Evolutionary conservation across 2,329 filamentous ascomycete species (phyloP).

Genomic region (Geosmithia putterillii): DNA sequence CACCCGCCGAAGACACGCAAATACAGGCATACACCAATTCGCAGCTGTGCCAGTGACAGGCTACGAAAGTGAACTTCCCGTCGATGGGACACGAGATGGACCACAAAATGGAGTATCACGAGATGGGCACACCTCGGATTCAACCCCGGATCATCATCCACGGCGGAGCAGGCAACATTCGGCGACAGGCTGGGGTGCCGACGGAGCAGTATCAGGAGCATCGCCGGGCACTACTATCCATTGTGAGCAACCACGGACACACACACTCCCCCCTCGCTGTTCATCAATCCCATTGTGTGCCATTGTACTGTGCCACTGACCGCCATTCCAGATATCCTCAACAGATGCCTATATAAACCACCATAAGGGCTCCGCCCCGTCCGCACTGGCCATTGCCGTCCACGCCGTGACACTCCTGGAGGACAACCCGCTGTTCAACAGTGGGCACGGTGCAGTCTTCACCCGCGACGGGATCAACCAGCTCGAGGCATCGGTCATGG

Average conservation of each 20-base stretch:
- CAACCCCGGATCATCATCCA: slow-evolving; percentile 56
- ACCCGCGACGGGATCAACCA: slow-evolving; percentile 74
- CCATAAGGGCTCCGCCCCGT: slow-evolving; percentile 25
- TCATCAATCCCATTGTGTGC: no score
- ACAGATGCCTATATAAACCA: slow-evolving; percentile 34
- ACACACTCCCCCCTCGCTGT: no score
- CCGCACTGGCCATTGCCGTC: slow-evolving; percentile 62
- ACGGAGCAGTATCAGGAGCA: slow-evolving; percentile 45
- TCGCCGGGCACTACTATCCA: slow-evolving; percentile 45
- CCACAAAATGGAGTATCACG: not conserved
- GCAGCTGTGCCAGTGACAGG: no score
- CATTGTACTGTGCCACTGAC: no score
- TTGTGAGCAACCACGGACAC: slow-evolving; percentile 28
- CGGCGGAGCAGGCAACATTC: slow-evolving; percentile 61
- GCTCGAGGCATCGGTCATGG: slow-evolving; percentile 81
- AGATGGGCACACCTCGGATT: slow-evolving; percentile 10
- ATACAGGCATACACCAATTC: no score
- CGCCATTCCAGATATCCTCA: slow-evolving; percentile 23
- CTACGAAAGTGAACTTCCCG: no score
- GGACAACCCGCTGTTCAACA: slow-evolving; percentile 74
- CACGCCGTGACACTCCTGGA: slow-evolving; percentile 67
- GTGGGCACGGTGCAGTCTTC: slow-evolving; percentile 74
- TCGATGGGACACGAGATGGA: no score
- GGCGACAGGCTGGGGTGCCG: slow-evolving; percentile 43
- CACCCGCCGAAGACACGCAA: no score